Conservation (phyloP, 2,329 filamentous ascomycete species). For the Xylariales sp. region DNA sequence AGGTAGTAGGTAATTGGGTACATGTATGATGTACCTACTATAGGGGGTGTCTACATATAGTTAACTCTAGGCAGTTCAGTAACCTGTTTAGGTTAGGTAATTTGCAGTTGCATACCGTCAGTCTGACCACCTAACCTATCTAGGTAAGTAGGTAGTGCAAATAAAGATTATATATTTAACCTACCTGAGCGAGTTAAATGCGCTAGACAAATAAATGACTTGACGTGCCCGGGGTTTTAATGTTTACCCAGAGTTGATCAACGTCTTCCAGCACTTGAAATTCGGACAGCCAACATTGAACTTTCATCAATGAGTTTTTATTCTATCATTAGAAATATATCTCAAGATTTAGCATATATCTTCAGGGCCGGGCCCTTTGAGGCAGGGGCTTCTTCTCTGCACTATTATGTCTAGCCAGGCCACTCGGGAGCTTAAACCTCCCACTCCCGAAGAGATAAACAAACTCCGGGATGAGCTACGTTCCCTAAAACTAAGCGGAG, state of each 20-base stretch:
- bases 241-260: conserved; percentile 18
- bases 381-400: background rate
- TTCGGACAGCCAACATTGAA: background rate
- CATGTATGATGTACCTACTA: too few species aligned
- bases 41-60: too few species aligned
- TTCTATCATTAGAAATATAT: too few species aligned
- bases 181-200: too few species aligned
- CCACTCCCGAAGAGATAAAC: conserved; percentile 19
- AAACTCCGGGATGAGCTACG: conserved; percentile 31
- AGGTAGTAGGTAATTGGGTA: too few species aligned
- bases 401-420: conserved; percentile 16
- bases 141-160: too few species aligned
- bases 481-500: conserved; percentile 4
- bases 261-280: background rate
- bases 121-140: background rate
- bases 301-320: background rate
- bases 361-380: background rate
- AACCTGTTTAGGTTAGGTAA: too few species aligned
- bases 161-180: too few species aligned
- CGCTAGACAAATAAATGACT: too few species aligned
- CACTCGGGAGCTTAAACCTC: conserved; percentile 4
- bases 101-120: background rate
- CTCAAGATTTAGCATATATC: background rate
- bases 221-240: background rate
- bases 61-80: too few species aligned